Base-by-base conservation (phyloP, 345 rosid genomes). In the Salix purpurea region DNA sequence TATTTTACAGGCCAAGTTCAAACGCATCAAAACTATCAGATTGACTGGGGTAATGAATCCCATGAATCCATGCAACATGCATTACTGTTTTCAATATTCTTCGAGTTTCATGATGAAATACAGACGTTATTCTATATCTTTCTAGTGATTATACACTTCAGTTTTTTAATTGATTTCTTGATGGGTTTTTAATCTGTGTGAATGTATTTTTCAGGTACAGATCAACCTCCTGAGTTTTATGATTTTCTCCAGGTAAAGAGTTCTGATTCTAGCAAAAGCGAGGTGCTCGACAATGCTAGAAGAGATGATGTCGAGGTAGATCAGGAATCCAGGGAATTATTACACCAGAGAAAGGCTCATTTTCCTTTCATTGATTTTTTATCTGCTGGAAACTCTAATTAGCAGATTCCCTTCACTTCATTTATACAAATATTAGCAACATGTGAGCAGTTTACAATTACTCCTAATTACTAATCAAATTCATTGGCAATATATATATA, bases 181-280 rank as follows among this genome's bases (percentile, higher is more conserved):
- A 56, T 15, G 7, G 8, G 18, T 71, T 37, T 11, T 37, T 42
- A 32, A 58, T 30, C 1, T 5, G 26, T 21, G 11, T 19, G 54
- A 8, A 56, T 40, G 2, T 42, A 42, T 40, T 2, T 42, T 77
- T 71, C 88, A 88, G 89, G 83, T 18, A 83, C 81, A 74, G 79
- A 69, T 8, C 76, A 83, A 65, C 68, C 76, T 28, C 65, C 82
- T 5, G 97, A 90, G 78, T 90, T 91, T 71, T 91, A 90, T 76
- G 88, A 91, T 72, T 91, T 91, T 84, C 90, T 91, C 12, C 92
- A 88, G 84, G 86, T 91, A 67, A 85, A 89, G 72, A 80, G 37
- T 5, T 5, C 90, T 0, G 94, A 89, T 11, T 88, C 91, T 12
- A 85, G 83, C 67, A 88, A 69, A 79, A 90, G 92, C 50, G 94